These are phyloP conservation scores for Lophium mytilinum DNA, from an alignment of 495 filamentous ascomycete genomes.

Conservation along the genomic window DNA sequence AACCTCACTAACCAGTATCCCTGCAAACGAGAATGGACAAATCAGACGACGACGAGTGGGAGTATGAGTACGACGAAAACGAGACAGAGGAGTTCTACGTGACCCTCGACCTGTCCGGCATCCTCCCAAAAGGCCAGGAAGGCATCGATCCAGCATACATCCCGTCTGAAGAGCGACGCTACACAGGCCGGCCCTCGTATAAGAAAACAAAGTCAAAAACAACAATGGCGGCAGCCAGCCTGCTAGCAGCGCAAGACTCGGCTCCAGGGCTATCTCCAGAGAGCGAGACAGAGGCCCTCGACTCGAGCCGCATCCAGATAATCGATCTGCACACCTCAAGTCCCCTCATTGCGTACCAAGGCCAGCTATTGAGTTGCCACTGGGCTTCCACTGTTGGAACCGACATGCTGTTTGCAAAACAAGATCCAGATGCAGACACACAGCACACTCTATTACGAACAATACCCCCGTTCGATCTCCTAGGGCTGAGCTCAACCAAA, in stretches of 20 bases:
- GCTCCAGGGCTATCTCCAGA: too few species aligned
- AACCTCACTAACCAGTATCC: neutral
- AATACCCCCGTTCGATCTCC: constrained; percentile 34
- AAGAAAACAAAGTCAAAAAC: too few species aligned
- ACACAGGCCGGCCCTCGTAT: too few species aligned
- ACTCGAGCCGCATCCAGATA: constrained; percentile 54
- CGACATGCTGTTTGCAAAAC: constrained; percentile 60
- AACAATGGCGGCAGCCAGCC: neutral
- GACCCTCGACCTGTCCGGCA: constrained; percentile 30
- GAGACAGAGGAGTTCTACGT: constrained; percentile 48
- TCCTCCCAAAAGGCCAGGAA: neutral
- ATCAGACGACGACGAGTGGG: constrained; percentile 45
- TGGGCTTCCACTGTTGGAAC: constrained; percentile 77
- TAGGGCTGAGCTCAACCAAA: constrained; percentile 32
- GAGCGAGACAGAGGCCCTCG: too few species aligned
- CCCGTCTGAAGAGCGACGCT: neutral
- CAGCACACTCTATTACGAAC: constrained; percentile 23
- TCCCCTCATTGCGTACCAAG: constrained; percentile 67
- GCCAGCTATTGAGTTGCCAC: constrained; percentile 61
- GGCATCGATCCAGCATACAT: neutral
- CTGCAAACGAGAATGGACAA: constrained; percentile 9
- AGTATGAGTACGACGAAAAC: constrained; percentile 53
- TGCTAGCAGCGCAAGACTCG: neutral
- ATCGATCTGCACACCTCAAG: constrained; percentile 64
- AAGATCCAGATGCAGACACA: constrained; percentile 9